These are phyloP conservation scores for Heliamphora pulchella DNA, from an alignment of 179 eudicot species.

Conservation along the genomic window DNA sequence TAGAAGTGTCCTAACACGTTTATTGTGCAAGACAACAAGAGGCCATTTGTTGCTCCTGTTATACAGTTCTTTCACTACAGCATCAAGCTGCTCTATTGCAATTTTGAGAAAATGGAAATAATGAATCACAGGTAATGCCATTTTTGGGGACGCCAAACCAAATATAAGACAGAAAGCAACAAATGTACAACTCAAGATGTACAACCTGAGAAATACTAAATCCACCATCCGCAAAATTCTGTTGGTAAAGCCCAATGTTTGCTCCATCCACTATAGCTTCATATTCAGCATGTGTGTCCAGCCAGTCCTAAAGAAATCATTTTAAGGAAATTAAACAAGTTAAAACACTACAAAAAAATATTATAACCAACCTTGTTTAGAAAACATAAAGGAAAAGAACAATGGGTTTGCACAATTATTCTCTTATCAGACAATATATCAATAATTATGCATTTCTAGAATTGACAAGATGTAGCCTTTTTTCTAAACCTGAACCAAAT, in stretches of 20 bases:
- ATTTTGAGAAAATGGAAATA: conserved; percentile 17
- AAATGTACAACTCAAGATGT: conserved; percentile 10
- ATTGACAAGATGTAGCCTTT: background rate
- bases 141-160: background rate
- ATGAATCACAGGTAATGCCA: background rate
- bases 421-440: background rate
- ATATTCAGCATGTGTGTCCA: conserved; percentile 53
- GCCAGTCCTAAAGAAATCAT: conserved; percentile 53
- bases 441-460: background rate
- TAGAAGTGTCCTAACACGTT: conserved; percentile 53
- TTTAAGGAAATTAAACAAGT: background rate
- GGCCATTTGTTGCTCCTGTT: conserved; percentile 67
- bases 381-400: background rate
- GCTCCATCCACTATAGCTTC: conserved; percentile 90
- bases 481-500: background rate
- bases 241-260: conserved; percentile 76
- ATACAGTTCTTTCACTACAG: conserved; percentile 61
- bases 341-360: background rate
- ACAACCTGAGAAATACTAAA: conserved; percentile 79
- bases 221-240: conserved; percentile 84
- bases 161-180: background rate
- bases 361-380: background rate
- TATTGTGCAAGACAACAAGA: conserved; percentile 71
- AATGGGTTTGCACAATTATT: too few species aligned
- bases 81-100: conserved; percentile 76